A percentile compares a stretch with the other conserved stretches of the same genome.
phyloP scores from a whole-genome alignment of 352 stramenopile genomes.

The Pythium scleroteichum region DNA sequence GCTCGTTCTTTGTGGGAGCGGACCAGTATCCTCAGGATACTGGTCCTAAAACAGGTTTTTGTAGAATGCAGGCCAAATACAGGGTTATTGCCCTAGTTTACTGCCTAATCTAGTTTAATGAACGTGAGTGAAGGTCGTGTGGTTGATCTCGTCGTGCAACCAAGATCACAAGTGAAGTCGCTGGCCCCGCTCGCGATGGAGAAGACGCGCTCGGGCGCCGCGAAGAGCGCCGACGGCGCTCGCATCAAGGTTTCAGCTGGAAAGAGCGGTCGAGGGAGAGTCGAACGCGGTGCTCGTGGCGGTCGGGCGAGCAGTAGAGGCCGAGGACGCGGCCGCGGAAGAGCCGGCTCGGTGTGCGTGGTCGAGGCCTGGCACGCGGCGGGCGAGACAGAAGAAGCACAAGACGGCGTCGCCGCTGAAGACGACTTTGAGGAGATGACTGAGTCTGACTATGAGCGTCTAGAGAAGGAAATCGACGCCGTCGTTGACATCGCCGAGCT shows the following conservation, averaged over 20 bases:
- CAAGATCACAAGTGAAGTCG: conserved; percentile 21
- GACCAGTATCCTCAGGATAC: too few relatives aligned
- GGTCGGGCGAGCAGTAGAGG: conserved; percentile 6
- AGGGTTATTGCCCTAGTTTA: background rate
- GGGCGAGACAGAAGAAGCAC: background rate
- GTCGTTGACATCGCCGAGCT: conserved; percentile 21
- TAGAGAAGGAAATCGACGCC: conserved; percentile 24
- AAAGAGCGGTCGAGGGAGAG: background rate
- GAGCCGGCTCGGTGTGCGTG: conserved; percentile 2
- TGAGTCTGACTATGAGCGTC: conserved; percentile 23
- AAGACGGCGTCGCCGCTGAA: background rate
- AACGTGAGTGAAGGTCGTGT: conserved; percentile 30
- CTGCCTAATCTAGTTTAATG: conserved; percentile 5
- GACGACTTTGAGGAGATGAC: conserved; percentile 2
- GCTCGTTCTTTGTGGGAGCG: background rate
- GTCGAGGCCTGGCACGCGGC: conserved; percentile 13
- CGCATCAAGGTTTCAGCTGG: conserved; percentile 6
- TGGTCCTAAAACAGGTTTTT: background rate
- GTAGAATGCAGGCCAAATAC: background rate
- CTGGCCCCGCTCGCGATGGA: background rate
- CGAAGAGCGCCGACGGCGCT: conserved; percentile 2
- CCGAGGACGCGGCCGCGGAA: conserved; percentile 21
- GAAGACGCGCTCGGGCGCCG: background rate
- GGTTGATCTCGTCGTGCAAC: background rate
- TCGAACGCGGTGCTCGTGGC: conserved; percentile 10